These are phyloP conservation scores for Diplosphaera chodatii DNA, from an alignment of 139 green algal genomes.

Conservation along the genomic window DNA sequence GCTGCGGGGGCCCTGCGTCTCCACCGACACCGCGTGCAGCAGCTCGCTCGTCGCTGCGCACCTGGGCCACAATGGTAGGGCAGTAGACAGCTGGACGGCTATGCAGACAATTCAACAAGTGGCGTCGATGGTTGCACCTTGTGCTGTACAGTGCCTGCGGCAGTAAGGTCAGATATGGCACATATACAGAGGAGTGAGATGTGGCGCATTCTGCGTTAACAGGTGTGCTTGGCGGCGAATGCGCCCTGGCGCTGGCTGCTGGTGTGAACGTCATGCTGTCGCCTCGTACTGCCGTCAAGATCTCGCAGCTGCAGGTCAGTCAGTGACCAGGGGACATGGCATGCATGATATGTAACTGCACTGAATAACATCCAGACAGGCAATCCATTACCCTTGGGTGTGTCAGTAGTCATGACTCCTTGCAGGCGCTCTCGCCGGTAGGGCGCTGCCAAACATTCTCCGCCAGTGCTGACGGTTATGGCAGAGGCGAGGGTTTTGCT, in stretches of 20 bases:
- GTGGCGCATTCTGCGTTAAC: too few relatives aligned
- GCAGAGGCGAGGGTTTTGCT: slow-evolving; percentile 67
- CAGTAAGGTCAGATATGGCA: too few relatives aligned
- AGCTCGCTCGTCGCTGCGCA: slow-evolving; percentile 71
- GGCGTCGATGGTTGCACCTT: too few relatives aligned
- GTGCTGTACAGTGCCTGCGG: too few relatives aligned
- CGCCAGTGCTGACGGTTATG: slow-evolving; percentile 75
- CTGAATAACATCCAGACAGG: too few relatives aligned
- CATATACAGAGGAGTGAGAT: too few relatives aligned
- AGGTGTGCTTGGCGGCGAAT: slow-evolving; percentile 3
- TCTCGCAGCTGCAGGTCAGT: slow-evolving; percentile 9
- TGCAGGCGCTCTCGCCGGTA: slow-evolving; percentile 40
- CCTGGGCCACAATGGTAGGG: slow-evolving; percentile 35
- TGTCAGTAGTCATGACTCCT: too few relatives aligned
- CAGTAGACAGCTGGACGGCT: neutral
- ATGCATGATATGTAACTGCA: too few relatives aligned
- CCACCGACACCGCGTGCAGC: slow-evolving; percentile 68
- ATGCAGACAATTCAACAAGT: too few relatives aligned
- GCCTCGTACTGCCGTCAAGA: slow-evolving; percentile 15
- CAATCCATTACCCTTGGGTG: too few relatives aligned
- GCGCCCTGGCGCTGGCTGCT: slow-evolving; percentile 21
- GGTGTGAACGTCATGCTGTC: slow-evolving; percentile 73
- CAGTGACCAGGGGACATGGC: too few relatives aligned
- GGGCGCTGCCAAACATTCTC: slow-evolving; percentile 82
- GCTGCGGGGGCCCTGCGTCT: slow-evolving; percentile 1